These are phyloP conservation scores for Azolla pinnata DNA, from an alignment of 75 land plant genomes.

Conservation along the genomic window DNA sequence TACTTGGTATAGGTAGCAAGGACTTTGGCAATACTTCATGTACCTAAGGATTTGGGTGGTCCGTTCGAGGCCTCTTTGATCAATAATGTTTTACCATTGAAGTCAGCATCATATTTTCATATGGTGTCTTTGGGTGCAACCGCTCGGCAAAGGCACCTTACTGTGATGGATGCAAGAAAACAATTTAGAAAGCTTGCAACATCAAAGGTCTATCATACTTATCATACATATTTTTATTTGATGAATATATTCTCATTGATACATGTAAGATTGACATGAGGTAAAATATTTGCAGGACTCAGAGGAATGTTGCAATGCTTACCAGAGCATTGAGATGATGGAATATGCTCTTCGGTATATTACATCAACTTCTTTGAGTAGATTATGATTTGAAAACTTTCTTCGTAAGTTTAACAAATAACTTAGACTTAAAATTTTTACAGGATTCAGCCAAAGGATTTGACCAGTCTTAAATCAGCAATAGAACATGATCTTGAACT, in stretches of 20 bases:
- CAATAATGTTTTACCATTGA: constrained; percentile 14
- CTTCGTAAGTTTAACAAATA: no score
- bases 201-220: constrained; percentile 17
- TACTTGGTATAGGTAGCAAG: constrained; percentile 68
- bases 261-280: no score
- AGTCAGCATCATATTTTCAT: constrained; percentile 75
- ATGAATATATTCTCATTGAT: background rate
- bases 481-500: constrained; percentile 33
- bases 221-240: background rate
- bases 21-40: constrained; percentile 43
- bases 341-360: constrained; percentile 23
- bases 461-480: constrained; percentile 20
- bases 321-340: constrained; percentile 13
- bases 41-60: constrained; percentile 30
- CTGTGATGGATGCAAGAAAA: constrained; percentile 20
- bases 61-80: constrained; percentile 17
- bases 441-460: constrained; percentile 31
- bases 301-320: background rate
- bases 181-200: background rate
- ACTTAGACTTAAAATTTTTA: constrained; percentile 4
- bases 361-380: background rate
- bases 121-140: constrained; percentile 76
- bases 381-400: no score
- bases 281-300: background rate
- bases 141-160: constrained; percentile 35